phyloP scores from a whole-genome alignment of 495 filamentous ascomycete genomes.

The Cetradonia linearis region DNA sequence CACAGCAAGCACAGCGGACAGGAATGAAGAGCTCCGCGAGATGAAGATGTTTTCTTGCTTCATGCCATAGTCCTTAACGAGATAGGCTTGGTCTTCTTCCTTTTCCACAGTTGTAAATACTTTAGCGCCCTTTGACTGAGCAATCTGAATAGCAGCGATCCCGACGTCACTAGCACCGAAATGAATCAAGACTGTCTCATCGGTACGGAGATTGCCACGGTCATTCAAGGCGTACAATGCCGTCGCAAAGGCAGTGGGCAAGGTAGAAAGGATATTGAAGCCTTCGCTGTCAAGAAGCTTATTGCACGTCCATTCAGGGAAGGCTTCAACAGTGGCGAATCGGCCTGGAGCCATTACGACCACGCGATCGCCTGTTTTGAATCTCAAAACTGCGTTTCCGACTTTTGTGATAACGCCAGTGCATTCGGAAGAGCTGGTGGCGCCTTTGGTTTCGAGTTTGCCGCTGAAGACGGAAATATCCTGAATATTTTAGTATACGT shows the following conservation, averaged over 20 bases:
- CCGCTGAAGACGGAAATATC: constrained; percentile 20
- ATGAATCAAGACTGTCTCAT: constrained; percentile 31
- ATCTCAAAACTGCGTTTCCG: background rate
- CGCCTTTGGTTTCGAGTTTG: constrained; percentile 14
- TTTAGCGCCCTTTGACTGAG: constrained; percentile 20
- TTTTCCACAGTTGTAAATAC: constrained; percentile 35
- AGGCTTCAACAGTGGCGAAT: constrained; percentile 31
- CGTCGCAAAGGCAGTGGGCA: background rate
- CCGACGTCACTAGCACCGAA: constrained; percentile 30
- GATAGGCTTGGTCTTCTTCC: constrained; percentile 30
- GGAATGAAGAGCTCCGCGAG: constrained; percentile 36
- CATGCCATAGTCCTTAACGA: constrained; percentile 30
- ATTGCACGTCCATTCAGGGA: constrained; percentile 24
- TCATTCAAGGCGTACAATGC: constrained; percentile 5
- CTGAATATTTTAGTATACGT: background rate
- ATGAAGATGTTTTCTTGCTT: constrained; percentile 38
- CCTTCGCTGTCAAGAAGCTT: constrained; percentile 23
- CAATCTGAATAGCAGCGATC: constrained; percentile 15
- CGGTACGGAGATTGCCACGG: background rate
- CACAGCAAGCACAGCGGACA: constrained; percentile 7
- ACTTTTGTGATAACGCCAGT: constrained; percentile 13
- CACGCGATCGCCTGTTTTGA: constrained; percentile 34
- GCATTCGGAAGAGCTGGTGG: constrained; percentile 14
- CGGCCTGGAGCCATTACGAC: constrained; percentile 29
- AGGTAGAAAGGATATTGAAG: background rate